Percentiles rank a stretch among this genome's conserved stretches.
Evolutionary conservation across 768 basidiomycete genomes (phyloP).

Genomic region (Termitomyces sp.): DNA sequence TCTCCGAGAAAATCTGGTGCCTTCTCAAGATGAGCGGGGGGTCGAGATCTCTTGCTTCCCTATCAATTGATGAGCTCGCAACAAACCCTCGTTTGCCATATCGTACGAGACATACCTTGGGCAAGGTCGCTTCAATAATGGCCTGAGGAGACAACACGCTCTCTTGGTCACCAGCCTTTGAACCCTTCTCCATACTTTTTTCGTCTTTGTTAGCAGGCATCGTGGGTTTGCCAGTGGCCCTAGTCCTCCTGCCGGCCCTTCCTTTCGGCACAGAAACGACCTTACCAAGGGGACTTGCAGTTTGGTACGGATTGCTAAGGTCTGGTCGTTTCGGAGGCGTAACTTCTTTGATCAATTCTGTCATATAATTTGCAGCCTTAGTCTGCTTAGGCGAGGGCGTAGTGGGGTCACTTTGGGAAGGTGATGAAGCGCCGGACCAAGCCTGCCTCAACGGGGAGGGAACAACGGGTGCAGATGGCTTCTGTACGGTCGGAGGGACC

Average conservation of each 20-base stretch:
- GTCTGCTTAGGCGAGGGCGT: slow-evolving; percentile 42
- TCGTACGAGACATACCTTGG: slow-evolving; percentile 43
- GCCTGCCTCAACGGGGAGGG: slow-evolving; percentile 76
- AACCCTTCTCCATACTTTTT: slow-evolving; percentile 20
- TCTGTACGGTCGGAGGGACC: slow-evolving; percentile 31
- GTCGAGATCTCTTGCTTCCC: slow-evolving; percentile 77
- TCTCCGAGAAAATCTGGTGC: slow-evolving; percentile 8
- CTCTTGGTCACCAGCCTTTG: slow-evolving; percentile 17
- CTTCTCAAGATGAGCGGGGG: slow-evolving; percentile 53
- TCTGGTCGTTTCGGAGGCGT: slow-evolving; percentile 62
- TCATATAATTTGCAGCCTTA: slow-evolving; percentile 64
- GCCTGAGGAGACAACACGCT: slow-evolving; percentile 50
- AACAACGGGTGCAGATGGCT: slow-evolving; percentile 55
- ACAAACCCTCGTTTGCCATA: background rate
- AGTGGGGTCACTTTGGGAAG: slow-evolving; percentile 28
- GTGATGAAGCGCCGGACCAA: slow-evolving; percentile 48
- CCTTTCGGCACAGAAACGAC: slow-evolving; percentile 32
- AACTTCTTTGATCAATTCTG: slow-evolving; percentile 65
- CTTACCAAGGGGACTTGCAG: slow-evolving; percentile 57
- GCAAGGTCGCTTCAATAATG: slow-evolving; percentile 74
- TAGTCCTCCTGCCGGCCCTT: slow-evolving; percentile 39
- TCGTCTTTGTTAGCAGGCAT: slow-evolving; percentile 21
- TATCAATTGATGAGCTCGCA: slow-evolving; percentile 20
- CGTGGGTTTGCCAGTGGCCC: slow-evolving; percentile 35
- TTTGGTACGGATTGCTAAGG: slow-evolving; percentile 75